Conservation (phyloP, 2,329 filamentous ascomycete genomes). For the Botrytis medusae region DNA sequence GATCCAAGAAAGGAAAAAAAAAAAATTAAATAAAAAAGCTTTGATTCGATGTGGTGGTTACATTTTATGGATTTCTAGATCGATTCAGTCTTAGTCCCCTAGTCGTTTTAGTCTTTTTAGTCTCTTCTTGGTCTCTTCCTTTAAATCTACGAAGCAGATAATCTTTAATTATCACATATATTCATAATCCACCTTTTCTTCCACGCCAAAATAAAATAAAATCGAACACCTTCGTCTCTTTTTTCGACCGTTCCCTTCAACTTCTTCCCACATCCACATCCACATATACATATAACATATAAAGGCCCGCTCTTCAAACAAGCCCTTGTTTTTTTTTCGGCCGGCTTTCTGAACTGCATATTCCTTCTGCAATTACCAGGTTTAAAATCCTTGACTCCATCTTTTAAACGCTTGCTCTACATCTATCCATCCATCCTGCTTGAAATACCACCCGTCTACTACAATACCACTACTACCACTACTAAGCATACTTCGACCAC, state of each 20-base stretch:
- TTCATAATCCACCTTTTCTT: background rate
- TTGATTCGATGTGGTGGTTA: background rate
- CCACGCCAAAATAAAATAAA: background rate
- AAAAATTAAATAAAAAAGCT: background rate
- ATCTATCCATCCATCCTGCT: constrained; percentile 6
- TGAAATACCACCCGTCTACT: constrained; percentile 28
- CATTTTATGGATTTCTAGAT: background rate
- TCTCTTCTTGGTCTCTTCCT: background rate
- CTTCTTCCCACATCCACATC: constrained; percentile 2
- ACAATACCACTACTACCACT: background rate
- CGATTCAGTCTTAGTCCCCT: background rate
- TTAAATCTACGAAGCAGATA: background rate
- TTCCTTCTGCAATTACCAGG: constrained; percentile 34
- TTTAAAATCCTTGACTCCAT: constrained; percentile 30
- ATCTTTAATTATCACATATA: background rate
- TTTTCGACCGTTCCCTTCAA: background rate
- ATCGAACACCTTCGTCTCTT: background rate
- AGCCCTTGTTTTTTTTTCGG: constrained; percentile 25
- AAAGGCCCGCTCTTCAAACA: constrained; percentile 30
- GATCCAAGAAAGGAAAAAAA: background rate
- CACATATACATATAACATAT: constrained; percentile 22
- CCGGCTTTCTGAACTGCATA: constrained; percentile 23
- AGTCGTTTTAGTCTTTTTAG: background rate
- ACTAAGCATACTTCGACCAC: constrained; percentile 25
- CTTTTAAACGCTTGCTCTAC: constrained; percentile 29